Percentiles rank a stretch among this genome's conserved stretches.
Evolutionary conservation across 768 basidiomycete species (phyloP).

Genomic region (Rhizopogon roseolus): DNA sequence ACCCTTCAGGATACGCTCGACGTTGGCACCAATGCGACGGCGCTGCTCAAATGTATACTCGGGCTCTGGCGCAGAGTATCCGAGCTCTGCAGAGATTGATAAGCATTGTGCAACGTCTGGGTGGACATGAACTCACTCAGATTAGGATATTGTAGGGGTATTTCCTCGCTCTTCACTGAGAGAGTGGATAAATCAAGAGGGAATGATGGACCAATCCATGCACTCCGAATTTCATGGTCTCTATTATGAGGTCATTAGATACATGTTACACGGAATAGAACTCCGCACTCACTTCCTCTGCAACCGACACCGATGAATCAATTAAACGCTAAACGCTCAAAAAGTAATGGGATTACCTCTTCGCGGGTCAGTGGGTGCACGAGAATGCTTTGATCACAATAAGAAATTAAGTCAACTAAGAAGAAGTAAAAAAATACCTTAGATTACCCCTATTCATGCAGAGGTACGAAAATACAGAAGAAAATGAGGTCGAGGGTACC

Average conservation of each 20-base stretch:
- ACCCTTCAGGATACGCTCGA: constrained; percentile 51
- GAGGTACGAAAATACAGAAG: constrained; percentile 73
- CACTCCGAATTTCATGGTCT: constrained; percentile 64
- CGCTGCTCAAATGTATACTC: constrained; percentile 56
- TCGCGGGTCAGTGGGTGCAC: constrained; percentile 74
- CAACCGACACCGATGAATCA: neutral
- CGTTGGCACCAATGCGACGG: constrained; percentile 50
- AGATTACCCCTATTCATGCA: constrained; percentile 61
- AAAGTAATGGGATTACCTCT: constrained; percentile 34
- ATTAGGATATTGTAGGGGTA: constrained; percentile 68
- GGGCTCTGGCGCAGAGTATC: constrained; percentile 55
- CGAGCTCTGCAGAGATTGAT: constrained; percentile 43
- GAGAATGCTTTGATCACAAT: constrained; percentile 45
- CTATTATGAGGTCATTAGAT: constrained; percentile 34
- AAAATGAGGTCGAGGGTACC: constrained; percentile 71
- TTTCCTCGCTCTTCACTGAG: constrained; percentile 41
- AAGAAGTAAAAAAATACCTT: constrained; percentile 40
- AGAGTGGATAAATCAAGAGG: constrained; percentile 60
- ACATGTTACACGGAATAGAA: neutral
- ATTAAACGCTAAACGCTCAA: neutral
- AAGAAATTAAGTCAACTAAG: neutral
- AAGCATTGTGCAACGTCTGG: constrained; percentile 7
- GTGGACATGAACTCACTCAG: constrained; percentile 40
- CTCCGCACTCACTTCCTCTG: constrained; percentile 45
- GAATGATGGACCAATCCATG: constrained; percentile 72